Percentiles rank a stretch among this genome's conserved stretches.
Evolutionary conservation across 179 eudicot genomes (phyloP).

Genomic region (Gypsophila paniculata): DNA sequence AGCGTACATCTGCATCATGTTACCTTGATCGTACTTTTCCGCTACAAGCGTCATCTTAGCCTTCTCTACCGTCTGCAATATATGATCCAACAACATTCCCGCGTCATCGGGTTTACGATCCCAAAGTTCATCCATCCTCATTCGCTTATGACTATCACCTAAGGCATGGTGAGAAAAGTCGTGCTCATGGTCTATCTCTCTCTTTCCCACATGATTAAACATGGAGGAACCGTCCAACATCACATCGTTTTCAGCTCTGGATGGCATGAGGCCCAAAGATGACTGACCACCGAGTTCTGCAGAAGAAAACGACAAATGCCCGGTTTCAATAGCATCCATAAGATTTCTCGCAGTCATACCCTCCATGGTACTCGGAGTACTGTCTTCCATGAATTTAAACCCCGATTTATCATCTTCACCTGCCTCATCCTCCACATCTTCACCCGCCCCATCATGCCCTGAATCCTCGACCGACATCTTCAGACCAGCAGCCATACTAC

Average conservation of each 20-base stretch:
- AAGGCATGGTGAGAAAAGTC: slow-evolving; percentile 35
- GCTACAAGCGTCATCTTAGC: slow-evolving; percentile 39
- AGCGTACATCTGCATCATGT: slow-evolving; percentile 32
- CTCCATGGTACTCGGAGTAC: slow-evolving; percentile 29
- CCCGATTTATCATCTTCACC: slow-evolving; percentile 48
- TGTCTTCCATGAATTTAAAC: slow-evolving; percentile 34
- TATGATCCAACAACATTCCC: slow-evolving; percentile 47
- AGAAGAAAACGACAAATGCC: slow-evolving; percentile 37
- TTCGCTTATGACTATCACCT: slow-evolving; percentile 42
- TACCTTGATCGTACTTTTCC: slow-evolving; percentile 28
- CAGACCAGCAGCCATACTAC: slow-evolving; percentile 30
- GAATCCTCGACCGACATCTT: slow-evolving; percentile 30
- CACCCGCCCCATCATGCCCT: slow-evolving; percentile 33
- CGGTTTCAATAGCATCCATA: slow-evolving; percentile 50
- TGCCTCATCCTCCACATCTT: slow-evolving; percentile 34
- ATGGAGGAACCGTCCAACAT: slow-evolving; percentile 30
- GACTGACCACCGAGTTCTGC: slow-evolving; percentile 42
- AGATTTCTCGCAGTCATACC: slow-evolving; percentile 45
- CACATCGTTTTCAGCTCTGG: slow-evolving; percentile 38
- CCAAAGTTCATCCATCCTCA: slow-evolving; percentile 52
- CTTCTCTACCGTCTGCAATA: slow-evolving; percentile 40
- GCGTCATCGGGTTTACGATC: slow-evolving; percentile 37
- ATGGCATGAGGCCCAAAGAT: slow-evolving; percentile 37
- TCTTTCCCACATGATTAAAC: slow-evolving; percentile 36
- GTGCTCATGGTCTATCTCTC: slow-evolving; percentile 40